Conservation (phyloP, 2,329 filamentous ascomycete genomes). For the Nakataea oryzae region DNA sequence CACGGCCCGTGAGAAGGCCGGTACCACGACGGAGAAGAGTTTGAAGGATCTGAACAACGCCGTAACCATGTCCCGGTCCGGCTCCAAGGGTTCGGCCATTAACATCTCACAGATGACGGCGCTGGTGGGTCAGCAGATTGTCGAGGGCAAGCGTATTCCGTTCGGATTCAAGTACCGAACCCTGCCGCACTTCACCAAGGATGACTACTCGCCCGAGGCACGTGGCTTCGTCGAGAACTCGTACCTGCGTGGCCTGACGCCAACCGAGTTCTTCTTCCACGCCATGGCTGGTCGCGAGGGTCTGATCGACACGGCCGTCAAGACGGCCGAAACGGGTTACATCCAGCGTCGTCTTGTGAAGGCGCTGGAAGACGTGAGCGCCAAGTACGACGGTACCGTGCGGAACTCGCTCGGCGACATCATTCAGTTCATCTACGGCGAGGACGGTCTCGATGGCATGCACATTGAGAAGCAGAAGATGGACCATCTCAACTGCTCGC, state of each 20-base stretch:
- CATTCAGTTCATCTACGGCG: conserved; percentile 94
- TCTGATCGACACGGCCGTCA: conserved; percentile 98
- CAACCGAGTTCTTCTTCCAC: conserved; percentile 98
- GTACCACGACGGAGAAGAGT: conserved; percentile 83
- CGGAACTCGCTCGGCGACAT: conserved; percentile 95
- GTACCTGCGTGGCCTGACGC: conserved; percentile 89
- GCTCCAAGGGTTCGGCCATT: conserved; percentile 97
- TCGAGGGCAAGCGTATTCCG: conserved; percentile 97
- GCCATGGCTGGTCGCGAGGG: conserved; percentile 99
- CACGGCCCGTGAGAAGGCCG: conserved; percentile 90
- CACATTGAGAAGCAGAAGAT: conserved; percentile 89
- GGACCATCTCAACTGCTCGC: conserved; percentile 73
- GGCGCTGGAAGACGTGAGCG: conserved; percentile 93
- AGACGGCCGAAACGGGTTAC: conserved; percentile 98
- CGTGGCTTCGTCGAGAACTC: conserved; percentile 98
- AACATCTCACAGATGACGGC: conserved; percentile 99
- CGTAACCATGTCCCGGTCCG: conserved; percentile 89
- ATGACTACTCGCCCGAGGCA: conserved; percentile 95
- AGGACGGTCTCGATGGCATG: conserved; percentile 90
- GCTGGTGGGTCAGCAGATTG: conserved; percentile 93
- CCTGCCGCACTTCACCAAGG: conserved; percentile 95
- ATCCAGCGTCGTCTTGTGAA: conserved; percentile 98
- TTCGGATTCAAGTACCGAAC: conserved; percentile 99
- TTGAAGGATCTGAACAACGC: conserved; percentile 95
- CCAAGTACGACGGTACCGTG: conserved; percentile 94